Conservation (phyloP, 2,329 filamentous ascomycete genomes). For the Dothistroma septosporum region DNA sequence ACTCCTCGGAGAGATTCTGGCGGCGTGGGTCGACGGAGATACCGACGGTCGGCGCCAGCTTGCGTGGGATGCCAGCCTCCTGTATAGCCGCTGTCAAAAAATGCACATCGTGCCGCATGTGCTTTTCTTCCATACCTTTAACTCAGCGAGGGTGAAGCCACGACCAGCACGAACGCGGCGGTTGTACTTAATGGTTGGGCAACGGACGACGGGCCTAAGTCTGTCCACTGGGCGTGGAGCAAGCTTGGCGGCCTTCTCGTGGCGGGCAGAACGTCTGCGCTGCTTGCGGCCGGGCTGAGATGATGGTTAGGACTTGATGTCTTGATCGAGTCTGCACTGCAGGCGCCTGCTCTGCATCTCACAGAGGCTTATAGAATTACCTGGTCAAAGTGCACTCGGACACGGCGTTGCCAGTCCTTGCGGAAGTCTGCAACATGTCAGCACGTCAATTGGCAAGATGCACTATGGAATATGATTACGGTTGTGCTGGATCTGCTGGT, state of each 20-base stretch:
- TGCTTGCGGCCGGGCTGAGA: constrained; percentile 89
- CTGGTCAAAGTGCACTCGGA: constrained; percentile 99
- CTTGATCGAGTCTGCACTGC: constrained; percentile 29
- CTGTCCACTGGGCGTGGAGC: constrained; percentile 97
- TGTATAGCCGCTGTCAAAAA: constrained; percentile 39
- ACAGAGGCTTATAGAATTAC: constrained; percentile 56
- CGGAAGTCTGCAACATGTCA: constrained; percentile 69
- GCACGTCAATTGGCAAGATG: constrained; percentile 6
- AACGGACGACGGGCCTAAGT: constrained; percentile 92
- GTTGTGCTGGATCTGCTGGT: constrained; percentile 97
- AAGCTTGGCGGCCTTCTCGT: constrained; percentile 89
- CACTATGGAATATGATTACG: constrained; percentile 38
- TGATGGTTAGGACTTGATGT: constrained; percentile 1
- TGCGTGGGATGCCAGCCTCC: constrained; percentile 94
- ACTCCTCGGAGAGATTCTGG: constrained; percentile 95
- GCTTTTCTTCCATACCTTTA: constrained; percentile 68
- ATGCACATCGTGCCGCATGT: background rate
- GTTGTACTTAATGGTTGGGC: constrained; percentile 98
- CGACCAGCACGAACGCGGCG: constrained; percentile 92
- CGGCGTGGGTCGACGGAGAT: constrained; percentile 95
- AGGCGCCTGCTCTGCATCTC: constrained; percentile 46
- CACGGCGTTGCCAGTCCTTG: constrained; percentile 99
- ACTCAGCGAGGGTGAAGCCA: constrained; percentile 94
- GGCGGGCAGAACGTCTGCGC: constrained; percentile 83
- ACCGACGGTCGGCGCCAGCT: constrained; percentile 91